Conservation (phyloP, 352 stramenopile genomes). For the Phytophthora idaei region DNA sequence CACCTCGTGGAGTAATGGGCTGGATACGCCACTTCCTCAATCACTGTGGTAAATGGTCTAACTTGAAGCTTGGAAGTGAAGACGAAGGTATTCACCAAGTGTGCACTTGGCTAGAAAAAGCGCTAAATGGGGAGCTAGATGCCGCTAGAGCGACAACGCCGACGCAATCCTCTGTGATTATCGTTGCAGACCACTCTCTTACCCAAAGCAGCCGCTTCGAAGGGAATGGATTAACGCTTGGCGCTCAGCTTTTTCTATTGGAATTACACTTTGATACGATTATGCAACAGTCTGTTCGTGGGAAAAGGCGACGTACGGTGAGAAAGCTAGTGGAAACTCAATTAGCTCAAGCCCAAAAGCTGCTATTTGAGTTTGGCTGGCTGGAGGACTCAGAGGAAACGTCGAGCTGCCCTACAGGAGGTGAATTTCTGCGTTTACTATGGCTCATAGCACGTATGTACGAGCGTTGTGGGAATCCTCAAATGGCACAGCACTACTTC, state of each 20-base stretch:
- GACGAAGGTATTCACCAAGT: slow-evolving; percentile 48
- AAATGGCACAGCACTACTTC: slow-evolving; percentile 60
- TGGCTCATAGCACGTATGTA: slow-evolving; percentile 64
- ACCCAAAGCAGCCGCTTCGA: slow-evolving; percentile 29
- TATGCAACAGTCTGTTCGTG: slow-evolving; percentile 32
- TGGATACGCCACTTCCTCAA: slow-evolving; percentile 54
- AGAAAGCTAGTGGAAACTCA: slow-evolving; percentile 31
- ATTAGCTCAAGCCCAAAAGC: slow-evolving; percentile 36
- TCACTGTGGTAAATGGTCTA: slow-evolving; percentile 63
- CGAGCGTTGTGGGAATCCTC: slow-evolving; percentile 47
- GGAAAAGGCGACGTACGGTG: slow-evolving; percentile 32
- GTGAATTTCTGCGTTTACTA: slow-evolving; percentile 48
- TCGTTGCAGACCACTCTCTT: slow-evolving; percentile 27
- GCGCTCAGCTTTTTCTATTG: slow-evolving; percentile 58
- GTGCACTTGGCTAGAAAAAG: slow-evolving; percentile 65
- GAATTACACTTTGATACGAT: slow-evolving; percentile 65
- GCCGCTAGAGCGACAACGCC: slow-evolving; percentile 4
- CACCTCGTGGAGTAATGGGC: slow-evolving; percentile 22
- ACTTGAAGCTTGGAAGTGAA: slow-evolving; percentile 42
- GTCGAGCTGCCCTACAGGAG: background rate
- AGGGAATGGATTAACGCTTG: slow-evolving; percentile 42
- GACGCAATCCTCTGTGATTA: slow-evolving; percentile 15
- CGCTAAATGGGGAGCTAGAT: slow-evolving; percentile 45
- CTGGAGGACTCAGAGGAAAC: slow-evolving; percentile 33
- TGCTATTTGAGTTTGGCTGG: slow-evolving; percentile 57